Conservation (phyloP, 2,329 filamentous ascomycete species). For the Ophiocordyceps camponoti-rufipedis region DNA sequence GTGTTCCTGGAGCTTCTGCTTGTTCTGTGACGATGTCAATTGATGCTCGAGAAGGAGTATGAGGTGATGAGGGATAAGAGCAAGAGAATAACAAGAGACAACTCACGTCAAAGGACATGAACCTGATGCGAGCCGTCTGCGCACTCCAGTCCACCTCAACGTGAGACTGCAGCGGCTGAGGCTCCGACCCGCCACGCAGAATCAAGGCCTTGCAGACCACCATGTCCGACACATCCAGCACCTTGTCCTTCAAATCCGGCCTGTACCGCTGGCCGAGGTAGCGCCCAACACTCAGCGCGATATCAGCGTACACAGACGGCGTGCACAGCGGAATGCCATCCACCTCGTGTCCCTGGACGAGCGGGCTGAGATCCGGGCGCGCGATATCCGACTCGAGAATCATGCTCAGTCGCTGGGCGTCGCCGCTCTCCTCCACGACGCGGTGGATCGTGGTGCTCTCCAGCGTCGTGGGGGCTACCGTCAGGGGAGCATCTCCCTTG, state of each 20-base stretch:
- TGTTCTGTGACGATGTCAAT: not conserved
- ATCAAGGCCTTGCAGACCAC: slow-evolving; percentile 12
- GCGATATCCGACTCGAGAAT: slow-evolving; percentile 49
- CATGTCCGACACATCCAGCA: slow-evolving; percentile 25
- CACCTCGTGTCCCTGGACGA: slow-evolving; percentile 47
- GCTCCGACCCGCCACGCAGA: not conserved
- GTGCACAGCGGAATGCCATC: slow-evolving; percentile 50
- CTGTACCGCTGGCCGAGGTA: slow-evolving; percentile 17
- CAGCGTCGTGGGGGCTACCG: slow-evolving; percentile 17
- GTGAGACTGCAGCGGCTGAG: slow-evolving; percentile 1
- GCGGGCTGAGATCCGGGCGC: slow-evolving; percentile 39
- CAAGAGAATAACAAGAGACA: not conserved
- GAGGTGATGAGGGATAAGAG: no score
- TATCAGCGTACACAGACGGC: slow-evolving; percentile 39
- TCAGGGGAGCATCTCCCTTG: slow-evolving; percentile 22
- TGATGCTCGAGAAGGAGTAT: no score
- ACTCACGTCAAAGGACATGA: slow-evolving; percentile 3
- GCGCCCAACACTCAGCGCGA: slow-evolving; percentile 44
- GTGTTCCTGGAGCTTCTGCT: slow-evolving; percentile 2
- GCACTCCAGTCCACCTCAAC: slow-evolving; percentile 1
- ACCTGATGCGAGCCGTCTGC: slow-evolving; percentile 1
- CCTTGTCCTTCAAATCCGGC: slow-evolving; percentile 1
- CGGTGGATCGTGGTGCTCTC: slow-evolving; percentile 14
- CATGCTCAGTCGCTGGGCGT: slow-evolving; percentile 22
- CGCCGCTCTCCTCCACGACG: slow-evolving; percentile 2